These are phyloP conservation scores for Solanum dulcamara DNA, from an alignment of 257 asterid species.

Conservation along the genomic window DNA sequence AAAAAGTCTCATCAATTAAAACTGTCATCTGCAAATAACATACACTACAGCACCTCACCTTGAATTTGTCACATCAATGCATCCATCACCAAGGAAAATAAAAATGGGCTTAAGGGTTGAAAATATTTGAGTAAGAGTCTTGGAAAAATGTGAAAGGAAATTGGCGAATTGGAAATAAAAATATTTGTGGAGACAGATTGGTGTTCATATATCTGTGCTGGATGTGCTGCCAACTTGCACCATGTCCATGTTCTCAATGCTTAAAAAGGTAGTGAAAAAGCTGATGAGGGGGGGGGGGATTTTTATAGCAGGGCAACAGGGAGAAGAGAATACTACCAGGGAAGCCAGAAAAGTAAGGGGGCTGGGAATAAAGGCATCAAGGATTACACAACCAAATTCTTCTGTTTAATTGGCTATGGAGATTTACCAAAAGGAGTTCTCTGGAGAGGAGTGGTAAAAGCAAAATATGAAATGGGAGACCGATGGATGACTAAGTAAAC, in stretches of 20 bases:
- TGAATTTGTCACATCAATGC: background rate
- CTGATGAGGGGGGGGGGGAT: background rate
- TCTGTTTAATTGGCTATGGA: background rate
- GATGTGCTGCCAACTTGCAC: background rate
- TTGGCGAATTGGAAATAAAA: background rate
- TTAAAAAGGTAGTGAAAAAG: background rate
- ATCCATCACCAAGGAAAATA: background rate
- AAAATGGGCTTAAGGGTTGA: background rate
- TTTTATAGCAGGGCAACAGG: background rate
- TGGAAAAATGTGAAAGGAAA: background rate
- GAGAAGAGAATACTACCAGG: background rate
- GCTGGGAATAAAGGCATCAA: background rate
- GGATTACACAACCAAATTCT: background rate
- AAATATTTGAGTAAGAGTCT: background rate
- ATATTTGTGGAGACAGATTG: background rate
- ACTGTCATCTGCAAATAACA: background rate
- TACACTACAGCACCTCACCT: background rate
- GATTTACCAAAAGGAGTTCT: background rate
- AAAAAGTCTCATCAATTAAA: background rate
- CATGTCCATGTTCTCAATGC: background rate
- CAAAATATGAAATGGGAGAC: background rate
- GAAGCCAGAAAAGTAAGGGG: background rate
- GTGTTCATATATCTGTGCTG: background rate
- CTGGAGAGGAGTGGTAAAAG: background rate
- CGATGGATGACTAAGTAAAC: background rate